These are phyloP conservation scores for Pleomassaria siparia DNA, from an alignment of 2,329 filamentous ascomycete species.

Conservation along the genomic window DNA sequence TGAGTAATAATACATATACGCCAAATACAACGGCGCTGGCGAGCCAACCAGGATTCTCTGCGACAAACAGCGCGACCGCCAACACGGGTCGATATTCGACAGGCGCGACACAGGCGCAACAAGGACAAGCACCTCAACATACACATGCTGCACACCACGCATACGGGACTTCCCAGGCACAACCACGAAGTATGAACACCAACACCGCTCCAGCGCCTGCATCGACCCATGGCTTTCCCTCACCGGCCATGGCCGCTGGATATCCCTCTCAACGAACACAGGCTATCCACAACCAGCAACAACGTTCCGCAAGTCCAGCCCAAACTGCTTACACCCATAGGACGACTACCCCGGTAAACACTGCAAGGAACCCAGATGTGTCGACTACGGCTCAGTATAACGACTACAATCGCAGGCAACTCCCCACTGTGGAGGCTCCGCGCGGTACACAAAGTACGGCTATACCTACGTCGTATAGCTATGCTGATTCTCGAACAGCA, in stretches of 20 bases:
- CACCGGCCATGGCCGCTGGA: conserved; percentile 24
- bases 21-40: conserved; percentile 15
- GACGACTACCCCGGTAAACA: conserved; percentile 9
- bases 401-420: conserved; percentile 23
- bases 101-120: conserved; percentile 20
- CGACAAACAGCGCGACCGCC: conserved; percentile 21
- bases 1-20: conserved; percentile 35
- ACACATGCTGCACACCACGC: conserved; percentile 11
- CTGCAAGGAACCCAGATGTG: conserved; percentile 13
- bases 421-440: conserved; percentile 23
- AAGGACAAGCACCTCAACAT: conserved; percentile 11
- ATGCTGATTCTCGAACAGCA: conserved; percentile 17
- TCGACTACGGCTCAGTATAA: conserved; percentile 20
- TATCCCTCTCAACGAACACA: conserved; percentile 30
- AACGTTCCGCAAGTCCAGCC: conserved; percentile 30
- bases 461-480: conserved; percentile 23
- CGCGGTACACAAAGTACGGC: conserved; percentile 15
- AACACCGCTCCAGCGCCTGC: conserved; percentile 20
- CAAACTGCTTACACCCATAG: conserved; percentile 28
- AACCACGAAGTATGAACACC: conserved; percentile 30
- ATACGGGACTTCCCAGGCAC: conserved; percentile 29
- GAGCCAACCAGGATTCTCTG: conserved; percentile 23
- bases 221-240: conserved; percentile 20
- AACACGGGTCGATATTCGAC: conserved; percentile 20
- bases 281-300: conserved; percentile 26